Base-by-base conservation (phyloP, 768 basidiomycete species). In the Thelephora aurantiotincta region DNA sequence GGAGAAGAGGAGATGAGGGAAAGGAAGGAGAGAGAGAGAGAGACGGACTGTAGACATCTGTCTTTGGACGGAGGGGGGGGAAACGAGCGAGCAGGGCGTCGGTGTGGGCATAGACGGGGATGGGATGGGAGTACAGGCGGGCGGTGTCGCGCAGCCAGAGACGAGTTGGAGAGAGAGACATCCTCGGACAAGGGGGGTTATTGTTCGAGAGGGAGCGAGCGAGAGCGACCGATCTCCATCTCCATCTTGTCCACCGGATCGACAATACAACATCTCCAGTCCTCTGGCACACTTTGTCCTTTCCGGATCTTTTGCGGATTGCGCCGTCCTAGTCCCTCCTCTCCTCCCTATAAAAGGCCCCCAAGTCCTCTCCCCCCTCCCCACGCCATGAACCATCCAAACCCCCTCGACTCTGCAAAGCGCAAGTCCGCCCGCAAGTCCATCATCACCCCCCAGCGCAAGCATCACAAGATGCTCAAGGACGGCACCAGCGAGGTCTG, bases 381-480 rank as follows among this genome's bases (percentile, higher is more conserved):
- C 30, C 26, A 26, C 16, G 37, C 44, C 44, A 14, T 50, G 6
- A 43, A n/a, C 38, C 49, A 12, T 45, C 50, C 18, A 30, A 30
- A 30, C 26, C 26, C 49, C 50, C 38, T 55, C 54, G 35, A 48
- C 50, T 26, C 45, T 47, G 23, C 53, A 46, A 44, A 50, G 18
- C 46, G 23, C 33, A 22, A 30, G 18, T 9, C 44, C 43, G 38
- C 37, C 49, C 55, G 55, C 60, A 65, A 65, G 55, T 54, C 49
- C 34, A 60, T 70, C 47, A 71, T 81, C 55, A 88, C 82, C 1
- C 84, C 85, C 16, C 80, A 82, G 60, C 73, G 85, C 48, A 87
- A 87, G 54, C 85, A 88, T 64, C 72, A 82, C 57, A 89, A 88
- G 62, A 80, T 88, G 52, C 70, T 89, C 64, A 88, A 86, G 60